Base-by-base conservation (phyloP, 306 rosid genomes). In the Cajanus cajan region DNA sequence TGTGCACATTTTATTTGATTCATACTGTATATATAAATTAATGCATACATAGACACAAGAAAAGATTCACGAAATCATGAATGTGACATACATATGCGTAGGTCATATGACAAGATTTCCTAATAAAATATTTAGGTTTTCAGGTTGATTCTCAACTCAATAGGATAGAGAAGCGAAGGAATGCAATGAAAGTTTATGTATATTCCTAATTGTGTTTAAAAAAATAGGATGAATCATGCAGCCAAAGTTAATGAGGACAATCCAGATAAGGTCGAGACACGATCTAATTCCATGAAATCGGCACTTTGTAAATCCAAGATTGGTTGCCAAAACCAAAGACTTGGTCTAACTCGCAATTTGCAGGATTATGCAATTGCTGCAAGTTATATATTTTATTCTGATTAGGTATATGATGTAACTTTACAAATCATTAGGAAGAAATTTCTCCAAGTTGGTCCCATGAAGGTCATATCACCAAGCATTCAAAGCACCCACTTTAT, bases 391-490 rank as follows among this genome's bases (percentile, higher is more conserved):
- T 61, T 61, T 62, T 77, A 16, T 61, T 84, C 57, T 69, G 84
- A 63, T 84, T 80, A 63, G 79, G 71, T 69, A 25, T 80, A 24
- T 70, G 58, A 69, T 75, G 55, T 50, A 36, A 19, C 78, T 71
- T 44, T 10, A 50, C 19, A 71, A 59, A 48, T 58, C 10, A 73
- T 43, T 8, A 11, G 58, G 62, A 50, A 68, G 54, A 77, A 19
- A 78, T n/a, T 69, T 73, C 58, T 15, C n/a, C 7, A 50, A 50
- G 47, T 72, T 63, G 40, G 74, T 51, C 59, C 73, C 79, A 51
- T 50, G 67, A 55, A 37, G 57, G 39, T 72, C 79, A 51, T 12
- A 68, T 57, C 75, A 62, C 13, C 69, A 19, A 33, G 24, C 16
- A 47, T 33, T 12, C 43, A 18, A 48, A 37, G 71, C 78, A 61